Evolutionary conservation across 257 asterid species (phyloP).

Genomic region (Orobanche coerulescens): DNA sequence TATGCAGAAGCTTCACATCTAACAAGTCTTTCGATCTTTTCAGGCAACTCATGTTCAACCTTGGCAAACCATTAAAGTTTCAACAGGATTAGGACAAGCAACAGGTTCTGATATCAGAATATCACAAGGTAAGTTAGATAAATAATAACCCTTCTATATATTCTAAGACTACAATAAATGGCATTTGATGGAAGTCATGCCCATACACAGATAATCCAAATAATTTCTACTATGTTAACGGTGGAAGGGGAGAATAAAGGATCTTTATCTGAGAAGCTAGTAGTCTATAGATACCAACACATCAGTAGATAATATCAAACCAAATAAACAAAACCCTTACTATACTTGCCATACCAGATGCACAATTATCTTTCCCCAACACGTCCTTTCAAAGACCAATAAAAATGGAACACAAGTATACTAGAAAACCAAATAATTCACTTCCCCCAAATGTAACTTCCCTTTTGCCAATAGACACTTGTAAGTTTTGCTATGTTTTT

Average conservation of each 20-base stretch:
- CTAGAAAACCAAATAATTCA: neutral
- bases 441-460: neutral
- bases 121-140: neutral
- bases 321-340: neutral
- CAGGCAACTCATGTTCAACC: constrained; percentile 94
- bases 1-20: constrained; percentile 98
- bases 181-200: constrained; percentile 15
- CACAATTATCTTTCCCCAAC: neutral
- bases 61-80: constrained; percentile 30
- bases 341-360: neutral
- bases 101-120: constrained; percentile 19
- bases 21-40: constrained; percentile 87
- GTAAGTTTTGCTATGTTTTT: too few species aligned
- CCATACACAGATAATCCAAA: constrained; percentile 12
- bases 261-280: constrained; percentile 1
- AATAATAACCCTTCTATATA: constrained; percentile 10
- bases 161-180: constrained; percentile 4
- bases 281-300: constrained; percentile 5
- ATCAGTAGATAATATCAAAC: neutral
- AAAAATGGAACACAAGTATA: constrained; percentile 5
- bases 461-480: neutral
- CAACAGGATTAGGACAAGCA: constrained; percentile 15
- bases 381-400: constrained; percentile 1
- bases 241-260: neutral
- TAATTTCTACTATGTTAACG: neutral